Base-by-base conservation (phyloP, 331 rosid species). In the Dryas integrifolia region DNA sequence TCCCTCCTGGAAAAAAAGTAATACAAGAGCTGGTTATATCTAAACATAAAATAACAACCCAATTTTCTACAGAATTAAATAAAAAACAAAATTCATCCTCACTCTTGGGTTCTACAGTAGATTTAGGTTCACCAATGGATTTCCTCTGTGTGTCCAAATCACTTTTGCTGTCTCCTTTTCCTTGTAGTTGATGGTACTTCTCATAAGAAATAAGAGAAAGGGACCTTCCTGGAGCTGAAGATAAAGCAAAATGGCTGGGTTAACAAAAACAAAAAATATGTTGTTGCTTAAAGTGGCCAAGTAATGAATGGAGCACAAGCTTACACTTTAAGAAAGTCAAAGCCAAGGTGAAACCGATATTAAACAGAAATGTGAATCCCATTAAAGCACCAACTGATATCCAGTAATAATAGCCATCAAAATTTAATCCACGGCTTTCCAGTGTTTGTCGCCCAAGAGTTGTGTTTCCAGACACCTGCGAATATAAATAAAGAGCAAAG, bases 291-390 rank as follows among this genome's bases (percentile, higher is more conserved):
- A 9, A 55, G 21, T 12, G 40, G 49, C 55, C 5, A 12, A 41
- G 51, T 55, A 21, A 12, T 40, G 43, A 5, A 55, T 15, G 35
- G 43, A 69, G 40, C 6, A 18, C 24, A 69, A 64, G 44, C 88
- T 86, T 75, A 90, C 97, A 77, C 57, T 88, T 82, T 44, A 90
- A 75, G 75, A 85, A 82, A 64, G 87, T 88, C 57, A 88, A 71
- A 56, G 97, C 94, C 10, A 88, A 69, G 77, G 84, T 62, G 78
- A 90, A 90, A 74, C 92, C 92, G 76, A 85, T 38, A 70, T 90
- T 89, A 58, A 85, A 88, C 59, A 88, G 70, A 40, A 84, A 15
- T 1, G 87, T 60, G 70, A 88, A 86, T 57, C 89, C 88, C 63
- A 88, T 69, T 72, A 90, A 46, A 43, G 88, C 95, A 30, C 85